A percentile compares a stretch with the other conserved stretches of the same genome.
phyloP scores from a whole-genome alignment of 2,329 filamentous ascomycete genomes.

The Monosporascus cannonballus region DNA sequence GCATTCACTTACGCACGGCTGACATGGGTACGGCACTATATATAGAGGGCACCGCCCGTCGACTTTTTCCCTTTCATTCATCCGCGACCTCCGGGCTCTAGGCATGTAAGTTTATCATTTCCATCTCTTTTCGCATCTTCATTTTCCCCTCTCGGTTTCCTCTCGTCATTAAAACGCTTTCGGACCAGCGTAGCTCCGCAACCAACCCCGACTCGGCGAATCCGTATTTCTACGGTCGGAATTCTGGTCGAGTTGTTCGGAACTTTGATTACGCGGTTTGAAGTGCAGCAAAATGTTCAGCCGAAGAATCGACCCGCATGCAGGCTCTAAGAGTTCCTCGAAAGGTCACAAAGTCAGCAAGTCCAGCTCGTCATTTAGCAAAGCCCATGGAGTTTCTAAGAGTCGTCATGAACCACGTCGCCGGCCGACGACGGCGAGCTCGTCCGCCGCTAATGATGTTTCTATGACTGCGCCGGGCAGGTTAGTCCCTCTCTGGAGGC shows the following conservation, averaged over 20 bases:
- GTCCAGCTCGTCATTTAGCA: conserved; percentile 49
- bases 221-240: neutral
- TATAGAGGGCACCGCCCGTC: neutral
- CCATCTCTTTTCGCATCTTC: neutral
- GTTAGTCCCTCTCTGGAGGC: conserved; percentile 27
- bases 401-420: conserved; percentile 46
- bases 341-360: conserved; percentile 45
- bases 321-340: conserved; percentile 43
- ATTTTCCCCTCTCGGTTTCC: neutral
- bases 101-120: neutral
- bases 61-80: neutral
- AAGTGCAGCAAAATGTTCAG: conserved; percentile 39
- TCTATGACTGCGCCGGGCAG: conserved; percentile 32
- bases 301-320: conserved; percentile 37
- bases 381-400: conserved; percentile 48
- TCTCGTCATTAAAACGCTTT: neutral
- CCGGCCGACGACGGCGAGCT: conserved; percentile 42
- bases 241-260: neutral
- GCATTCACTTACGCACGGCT: neutral
- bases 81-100: neutral
- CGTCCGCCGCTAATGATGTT: conserved; percentile 29
- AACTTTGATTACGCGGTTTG: conserved; percentile 7
- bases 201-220: too few relatives aligned
- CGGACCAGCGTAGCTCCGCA: too few relatives aligned
- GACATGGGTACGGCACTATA: neutral